Evolutionary conservation across 805 yeast species (phyloP).

Genomic region (Saccharomycopsis sp.): DNA sequence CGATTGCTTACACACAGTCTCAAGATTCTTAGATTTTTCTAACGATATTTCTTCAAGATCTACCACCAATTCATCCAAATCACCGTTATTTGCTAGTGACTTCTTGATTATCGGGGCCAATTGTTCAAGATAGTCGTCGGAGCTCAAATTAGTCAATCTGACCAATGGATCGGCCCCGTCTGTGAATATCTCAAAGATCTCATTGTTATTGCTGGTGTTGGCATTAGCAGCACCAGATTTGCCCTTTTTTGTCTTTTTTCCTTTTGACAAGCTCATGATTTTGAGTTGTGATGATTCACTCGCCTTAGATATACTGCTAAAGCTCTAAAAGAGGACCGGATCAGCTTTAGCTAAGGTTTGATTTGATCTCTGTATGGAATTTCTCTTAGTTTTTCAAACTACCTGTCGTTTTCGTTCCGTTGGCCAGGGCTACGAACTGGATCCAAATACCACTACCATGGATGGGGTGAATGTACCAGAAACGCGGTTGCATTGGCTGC

Average conservation of each 20-base stretch:
- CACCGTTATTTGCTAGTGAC: conserved; percentile 44
- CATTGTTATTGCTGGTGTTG: conserved; percentile 4
- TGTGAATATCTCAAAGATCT: conserved; percentile 17
- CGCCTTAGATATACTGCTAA: too few species aligned
- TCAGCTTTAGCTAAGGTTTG: background rate
- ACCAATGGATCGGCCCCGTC: conserved; percentile 16
- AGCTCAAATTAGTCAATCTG: conserved; percentile 15
- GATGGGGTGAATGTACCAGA: too few species aligned
- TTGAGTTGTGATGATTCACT: background rate
- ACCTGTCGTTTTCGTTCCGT: background rate
- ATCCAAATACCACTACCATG: too few species aligned
- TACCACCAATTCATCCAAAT: conserved; percentile 49
- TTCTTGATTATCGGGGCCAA: conserved; percentile 68
- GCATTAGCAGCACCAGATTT: background rate
- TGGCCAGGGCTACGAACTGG: background rate
- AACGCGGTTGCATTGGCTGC: too few species aligned
- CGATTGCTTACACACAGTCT: conserved; percentile 52
- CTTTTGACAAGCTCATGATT: background rate
- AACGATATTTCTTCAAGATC: conserved; percentile 51
- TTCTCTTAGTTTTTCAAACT: background rate
- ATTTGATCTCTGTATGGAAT: too few species aligned
- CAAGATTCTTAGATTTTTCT: conserved; percentile 57
- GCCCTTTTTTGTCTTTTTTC: background rate
- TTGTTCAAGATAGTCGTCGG: conserved; percentile 62
- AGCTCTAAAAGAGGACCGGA: too few species aligned